Base-by-base conservation (phyloP, 2,329 filamentous ascomycete species). In the Apiospora kogelbergensis region DNA sequence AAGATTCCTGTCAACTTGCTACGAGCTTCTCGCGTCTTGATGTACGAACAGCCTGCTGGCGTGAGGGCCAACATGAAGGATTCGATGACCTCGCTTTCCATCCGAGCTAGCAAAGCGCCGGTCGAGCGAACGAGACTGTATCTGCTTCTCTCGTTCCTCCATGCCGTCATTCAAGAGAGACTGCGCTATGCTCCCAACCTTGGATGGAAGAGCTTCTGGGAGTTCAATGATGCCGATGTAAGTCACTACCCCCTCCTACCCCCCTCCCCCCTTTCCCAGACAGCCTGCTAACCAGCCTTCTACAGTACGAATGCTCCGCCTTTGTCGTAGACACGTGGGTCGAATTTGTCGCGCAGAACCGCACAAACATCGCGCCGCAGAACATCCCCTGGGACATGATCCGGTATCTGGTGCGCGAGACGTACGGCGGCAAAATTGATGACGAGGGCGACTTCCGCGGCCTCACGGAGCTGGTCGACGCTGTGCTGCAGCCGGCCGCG, bases 121-220 rank as follows among this genome's bases (percentile, higher is more conserved):
- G 94, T 98, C 11, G 96, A 99, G 82, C 93, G 96, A 78, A 90
- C 91, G 26, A 90, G 97, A 72, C 83, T 99, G 67, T 98, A 99
- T 77, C 86, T 99, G 64, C 85, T 99, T 65, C 87, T 99, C 45
- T 96, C 93, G 3, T 98, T 99, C 87, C 79, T 99, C 75, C 96
- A 99, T 78, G 97, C 96, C 7, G 95, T 99, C 45, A 90, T 98
- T 13, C 96, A 99, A 80, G 96, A 99, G 81, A 88, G 97, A 74
- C 85, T 99, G 71, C 92, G 96, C 71, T 99, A 99, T 79, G 95
- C 95, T 30, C 97, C 96, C 0, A 95, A 88, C 69, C 85, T 99
- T 68, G 96, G 96, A 70, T 99, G 96, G 96, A 98, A 97, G 84
- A 94, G 94, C 67, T 97, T 98, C 86, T 99, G 97, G 96, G 97